Evolutionary conservation across 2,329 filamentous ascomycete genomes (phyloP).

Genomic region (Fusarium guadeloupense): DNA sequence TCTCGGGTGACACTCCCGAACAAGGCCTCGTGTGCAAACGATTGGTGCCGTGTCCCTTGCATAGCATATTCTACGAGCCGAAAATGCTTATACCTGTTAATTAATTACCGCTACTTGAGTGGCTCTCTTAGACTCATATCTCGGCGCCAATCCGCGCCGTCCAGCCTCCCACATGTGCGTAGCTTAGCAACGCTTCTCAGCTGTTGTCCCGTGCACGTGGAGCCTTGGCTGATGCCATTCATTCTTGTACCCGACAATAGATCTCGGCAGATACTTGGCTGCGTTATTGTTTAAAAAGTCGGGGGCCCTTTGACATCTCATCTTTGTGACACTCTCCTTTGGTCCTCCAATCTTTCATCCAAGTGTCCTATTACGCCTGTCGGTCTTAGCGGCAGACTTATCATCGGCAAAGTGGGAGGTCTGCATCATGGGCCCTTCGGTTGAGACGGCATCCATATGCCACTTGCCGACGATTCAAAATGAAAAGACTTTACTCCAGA

Average conservation of each 20-base stretch:
- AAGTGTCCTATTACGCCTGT: no score
- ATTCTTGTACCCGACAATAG: not conserved
- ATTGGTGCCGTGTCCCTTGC: slow-evolving; percentile 19
- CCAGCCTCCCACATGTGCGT: slow-evolving; percentile 20
- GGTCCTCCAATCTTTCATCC: no score
- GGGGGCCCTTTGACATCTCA: no score
- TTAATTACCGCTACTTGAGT: not conserved
- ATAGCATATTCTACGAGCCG: not conserved
- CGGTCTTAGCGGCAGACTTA: not conserved
- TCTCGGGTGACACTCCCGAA: not conserved
- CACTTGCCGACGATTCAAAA: slow-evolving; percentile 23
- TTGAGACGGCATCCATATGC: slow-evolving; percentile 1
- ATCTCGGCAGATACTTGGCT: not conserved
- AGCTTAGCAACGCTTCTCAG: slow-evolving; percentile 2
- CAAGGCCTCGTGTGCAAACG: slow-evolving; percentile 19
- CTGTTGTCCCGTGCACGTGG: slow-evolving; percentile 24
- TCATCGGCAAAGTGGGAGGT: slow-evolving; percentile 16
- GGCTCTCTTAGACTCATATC: not conserved
- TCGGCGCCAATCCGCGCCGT: slow-evolving; percentile 21
- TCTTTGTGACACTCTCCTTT: no score
- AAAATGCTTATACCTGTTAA: not conserved
- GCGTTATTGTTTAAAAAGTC: slow-evolving; percentile 5
- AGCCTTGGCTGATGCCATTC: slow-evolving; percentile 3
- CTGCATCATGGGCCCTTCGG: slow-evolving; percentile 8
- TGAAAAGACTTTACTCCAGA: not conserved